Percentiles rank a stretch among this genome's conserved stretches.
Conservation (phyloP, 106 monocot species). For the Allium sativum region DNA sequence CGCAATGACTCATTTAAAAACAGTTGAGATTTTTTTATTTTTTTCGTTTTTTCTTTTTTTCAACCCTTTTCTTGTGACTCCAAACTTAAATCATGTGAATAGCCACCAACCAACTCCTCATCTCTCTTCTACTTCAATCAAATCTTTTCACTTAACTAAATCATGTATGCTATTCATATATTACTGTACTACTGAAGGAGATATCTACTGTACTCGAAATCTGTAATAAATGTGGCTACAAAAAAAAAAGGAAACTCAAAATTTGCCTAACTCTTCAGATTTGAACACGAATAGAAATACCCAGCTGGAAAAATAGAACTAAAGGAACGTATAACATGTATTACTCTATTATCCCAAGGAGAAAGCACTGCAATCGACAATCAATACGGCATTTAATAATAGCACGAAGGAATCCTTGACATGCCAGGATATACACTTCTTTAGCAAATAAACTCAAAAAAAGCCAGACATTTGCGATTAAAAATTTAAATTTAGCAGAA, state of each 20-base stretch:
- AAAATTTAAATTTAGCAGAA: not conserved
- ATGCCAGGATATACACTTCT: not conserved
- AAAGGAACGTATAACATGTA: not conserved
- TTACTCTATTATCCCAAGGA: slow-evolving; percentile 1
- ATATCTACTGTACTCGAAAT: not conserved
- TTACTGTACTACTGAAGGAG: not conserved
- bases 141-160: not conserved
- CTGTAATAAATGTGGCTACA: not conserved
- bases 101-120: slow-evolving; percentile 1
- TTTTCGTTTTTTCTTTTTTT: not conserved
- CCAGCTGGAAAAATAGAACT: slow-evolving; percentile 1
- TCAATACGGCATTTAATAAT: not conserved
- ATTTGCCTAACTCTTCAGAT: slow-evolving; percentile 3
- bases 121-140: slow-evolving; percentile 12
- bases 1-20: slow-evolving; percentile 12
- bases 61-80: slow-evolving; percentile 30
- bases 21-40: slow-evolving; percentile 13
- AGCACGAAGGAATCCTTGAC: not conserved
- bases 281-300: not conserved
- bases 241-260: not conserved
- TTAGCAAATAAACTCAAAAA: not conserved
- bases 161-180: not conserved
- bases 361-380: not conserved
- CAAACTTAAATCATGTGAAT: slow-evolving; percentile 26
- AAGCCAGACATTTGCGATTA: slow-evolving; percentile 7